phyloP scores from a whole-genome alignment of 2,329 filamentous ascomycete species.

The Aureobasidium sp. region DNA sequence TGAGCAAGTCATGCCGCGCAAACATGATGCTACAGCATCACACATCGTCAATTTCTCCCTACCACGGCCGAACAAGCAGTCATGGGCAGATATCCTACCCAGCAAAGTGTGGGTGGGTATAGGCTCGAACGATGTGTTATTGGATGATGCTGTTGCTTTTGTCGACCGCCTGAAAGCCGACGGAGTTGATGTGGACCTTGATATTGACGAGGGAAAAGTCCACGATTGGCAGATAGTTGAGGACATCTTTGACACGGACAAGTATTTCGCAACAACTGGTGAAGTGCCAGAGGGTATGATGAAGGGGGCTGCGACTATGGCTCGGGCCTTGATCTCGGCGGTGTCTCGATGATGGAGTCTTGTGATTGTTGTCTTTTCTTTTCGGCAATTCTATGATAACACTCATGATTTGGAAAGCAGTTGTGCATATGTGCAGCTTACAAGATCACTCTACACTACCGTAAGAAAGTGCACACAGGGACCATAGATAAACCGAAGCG shows the following conservation, averaged over 20 bases:
- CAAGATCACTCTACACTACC: too few species aligned
- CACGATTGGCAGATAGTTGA: background rate
- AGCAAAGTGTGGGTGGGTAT: slow-evolving; percentile 5
- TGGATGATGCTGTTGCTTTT: slow-evolving; percentile 8
- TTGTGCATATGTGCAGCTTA: too few species aligned
- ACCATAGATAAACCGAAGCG: too few species aligned
- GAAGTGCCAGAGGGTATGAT: background rate
- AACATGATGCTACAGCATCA: background rate
- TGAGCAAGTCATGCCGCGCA: background rate
- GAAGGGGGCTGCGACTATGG: background rate
- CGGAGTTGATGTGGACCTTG: slow-evolving; percentile 1
- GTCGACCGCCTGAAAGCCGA: background rate
- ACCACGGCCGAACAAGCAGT: background rate
- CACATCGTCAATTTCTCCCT: background rate
- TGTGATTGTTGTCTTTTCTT: background rate
- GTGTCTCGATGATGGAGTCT: background rate
- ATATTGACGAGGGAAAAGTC: background rate
- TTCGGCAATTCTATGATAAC: background rate
- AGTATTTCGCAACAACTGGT: background rate
- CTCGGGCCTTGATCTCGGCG: background rate
- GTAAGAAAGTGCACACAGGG: too few species aligned
- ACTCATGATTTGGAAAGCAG: too few species aligned
- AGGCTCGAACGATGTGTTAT: background rate
- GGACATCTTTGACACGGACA: background rate
- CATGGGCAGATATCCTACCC: background rate